phyloP scores from a whole-genome alignment of 306 rosid genomes.

The Geum urbanum region DNA sequence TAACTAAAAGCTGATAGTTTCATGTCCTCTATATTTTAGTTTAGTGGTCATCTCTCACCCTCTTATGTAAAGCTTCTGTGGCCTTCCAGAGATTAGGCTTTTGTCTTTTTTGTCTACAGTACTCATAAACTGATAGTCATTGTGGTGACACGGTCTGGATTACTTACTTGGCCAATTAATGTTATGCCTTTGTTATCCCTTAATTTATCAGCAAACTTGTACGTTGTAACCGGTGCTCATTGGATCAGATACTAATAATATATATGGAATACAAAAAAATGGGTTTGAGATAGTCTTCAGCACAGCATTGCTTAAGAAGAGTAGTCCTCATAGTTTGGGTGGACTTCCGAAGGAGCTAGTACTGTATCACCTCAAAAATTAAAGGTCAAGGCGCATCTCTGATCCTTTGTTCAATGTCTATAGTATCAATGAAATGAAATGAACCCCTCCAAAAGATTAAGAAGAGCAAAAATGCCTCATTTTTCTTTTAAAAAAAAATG shows the following conservation, averaged over 20 bases:
- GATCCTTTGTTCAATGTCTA: no score
- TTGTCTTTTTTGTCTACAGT: conserved; percentile 4
- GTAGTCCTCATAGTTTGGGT: no score
- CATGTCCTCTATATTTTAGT: conserved; percentile 12
- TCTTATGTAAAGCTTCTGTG: conserved; percentile 26
- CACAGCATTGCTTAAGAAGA: no score
- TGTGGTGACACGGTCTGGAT: conserved; percentile 30
- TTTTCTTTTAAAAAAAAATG: no score
- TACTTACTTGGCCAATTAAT: conserved; percentile 34
- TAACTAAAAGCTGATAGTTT: conserved; percentile 24
- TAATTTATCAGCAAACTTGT: neutral
- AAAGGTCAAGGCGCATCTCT: no score
- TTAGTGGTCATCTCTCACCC: conserved; percentile 19
- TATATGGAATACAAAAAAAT: neutral
- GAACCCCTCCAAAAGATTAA: no score
- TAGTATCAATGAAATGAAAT: no score
- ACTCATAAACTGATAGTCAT: conserved; percentile 23
- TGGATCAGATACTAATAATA: neutral
- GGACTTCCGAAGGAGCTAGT: no score
- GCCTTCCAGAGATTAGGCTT: conserved; percentile 34
- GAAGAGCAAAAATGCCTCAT: no score
- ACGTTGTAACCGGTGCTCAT: conserved; percentile 7
- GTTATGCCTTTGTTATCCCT: neutral
- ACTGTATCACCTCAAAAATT: no score
- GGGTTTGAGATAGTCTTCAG: neutral